A percentile compares a stretch with the other conserved stretches of the same genome.
These are phyloP conservation scores for Beta vulgaris DNA, from an alignment of 148 eudicot genomes.

Conservation along the genomic window DNA sequence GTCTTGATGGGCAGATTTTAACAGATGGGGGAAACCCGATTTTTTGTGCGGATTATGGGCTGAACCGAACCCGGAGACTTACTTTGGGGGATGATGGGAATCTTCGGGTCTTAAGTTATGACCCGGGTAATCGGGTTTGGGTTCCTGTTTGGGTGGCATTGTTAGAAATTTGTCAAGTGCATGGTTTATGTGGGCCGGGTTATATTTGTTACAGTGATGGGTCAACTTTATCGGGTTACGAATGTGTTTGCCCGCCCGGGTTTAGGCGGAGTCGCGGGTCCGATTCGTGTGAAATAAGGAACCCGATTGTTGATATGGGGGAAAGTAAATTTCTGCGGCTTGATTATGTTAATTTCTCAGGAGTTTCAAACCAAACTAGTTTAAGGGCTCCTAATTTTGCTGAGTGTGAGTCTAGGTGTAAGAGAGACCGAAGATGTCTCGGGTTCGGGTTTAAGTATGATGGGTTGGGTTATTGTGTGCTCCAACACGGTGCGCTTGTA, in stretches of 20 bases:
- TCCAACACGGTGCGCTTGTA: constrained; percentile 37
- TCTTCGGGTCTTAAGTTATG: constrained; percentile 46
- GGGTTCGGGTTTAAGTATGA: constrained; percentile 67
- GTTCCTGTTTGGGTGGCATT: constrained; percentile 51
- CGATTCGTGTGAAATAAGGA: constrained; percentile 37
- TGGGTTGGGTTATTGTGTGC: constrained; percentile 54
- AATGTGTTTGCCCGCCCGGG: constrained; percentile 69
- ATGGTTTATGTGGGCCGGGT: constrained; percentile 66
- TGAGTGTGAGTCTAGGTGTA: constrained; percentile 45
- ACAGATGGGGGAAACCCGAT: constrained; percentile 18
- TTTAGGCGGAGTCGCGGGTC: constrained; percentile 22
- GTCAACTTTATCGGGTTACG: constrained; percentile 18
- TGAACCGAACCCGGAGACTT: constrained; percentile 39
- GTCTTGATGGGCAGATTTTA: constrained; percentile 27
- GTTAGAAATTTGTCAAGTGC: constrained; percentile 42
- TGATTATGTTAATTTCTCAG: constrained; percentile 64
- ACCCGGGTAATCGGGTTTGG: constrained; percentile 41
- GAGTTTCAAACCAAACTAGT: constrained; percentile 35
- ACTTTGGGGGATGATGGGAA: constrained; percentile 67
- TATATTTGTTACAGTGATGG: constrained; percentile 51
- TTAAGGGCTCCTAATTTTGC: constrained; percentile 19
- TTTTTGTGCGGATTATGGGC: constrained; percentile 47
- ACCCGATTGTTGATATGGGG: constrained; percentile 5
- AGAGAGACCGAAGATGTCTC: constrained; percentile 36
- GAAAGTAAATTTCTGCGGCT: constrained; percentile 49